Base-by-base conservation (phyloP, 352 stramenopile species). In the Peronospora tabacina region DNA sequence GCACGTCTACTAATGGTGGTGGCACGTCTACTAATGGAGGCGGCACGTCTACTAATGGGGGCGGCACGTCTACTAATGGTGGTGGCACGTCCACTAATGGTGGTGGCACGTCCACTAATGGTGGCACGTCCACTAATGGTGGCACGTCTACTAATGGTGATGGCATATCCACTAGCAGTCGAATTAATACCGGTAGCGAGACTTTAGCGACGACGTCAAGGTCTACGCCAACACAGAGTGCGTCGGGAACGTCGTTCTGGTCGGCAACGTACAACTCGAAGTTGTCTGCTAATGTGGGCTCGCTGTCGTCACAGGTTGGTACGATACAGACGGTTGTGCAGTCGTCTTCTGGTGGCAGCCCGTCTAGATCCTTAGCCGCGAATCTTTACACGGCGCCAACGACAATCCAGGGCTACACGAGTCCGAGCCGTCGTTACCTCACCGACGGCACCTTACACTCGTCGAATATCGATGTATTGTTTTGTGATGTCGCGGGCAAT, bases 401-500 rank as follows among this genome's bases (percentile, higher is more conserved):
- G 10, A 58, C 80, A 30, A 58, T 87, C 43, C 59, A 63, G 11
- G 60, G 62, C 52, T 66, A 68, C 16, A 65, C 57, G 13, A 58
- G 49, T 26, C 56, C 73, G 20, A 65, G 44, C 29, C 65, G 72
- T 46, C 72, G 75, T 49, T 63, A 66, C 44, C 55, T 76, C 28
- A 56, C 61, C 3, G 59, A 53, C 20, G 49, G 35, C 39, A 63
- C 44, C 35, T 58, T 50, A 11, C 51, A 68, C 44, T 55, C 52
- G 20, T 63, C 55, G 11, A 69, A 66, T 47, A 63, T 78, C 38
- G 65, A 84, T 44, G 59, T 87, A 24, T 58, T 84, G 9, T 87
- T 87, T 65, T 87, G 76, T 47, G 76, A 87, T 55, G 68, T 87
- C 26, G 61, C 60, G 32, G 76, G 76, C 39, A 87, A 87, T 28